Evolutionary conservation across 768 basidiomycete genomes (phyloP).

Genomic region (Daedaleopsis sinensis): DNA sequence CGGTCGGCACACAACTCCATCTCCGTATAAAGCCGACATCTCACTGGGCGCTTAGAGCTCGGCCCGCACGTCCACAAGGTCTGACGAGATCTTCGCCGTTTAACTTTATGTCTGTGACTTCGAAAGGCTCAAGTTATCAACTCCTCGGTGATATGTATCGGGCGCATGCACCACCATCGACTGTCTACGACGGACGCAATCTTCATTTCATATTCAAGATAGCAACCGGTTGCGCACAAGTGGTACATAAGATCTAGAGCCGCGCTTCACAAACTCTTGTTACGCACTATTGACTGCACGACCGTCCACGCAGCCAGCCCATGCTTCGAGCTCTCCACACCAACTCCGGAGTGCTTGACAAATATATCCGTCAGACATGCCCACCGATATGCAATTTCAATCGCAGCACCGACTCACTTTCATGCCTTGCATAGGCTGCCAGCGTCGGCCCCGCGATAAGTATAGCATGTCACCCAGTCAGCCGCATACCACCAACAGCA

Average conservation of each 20-base stretch:
- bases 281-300: neutral
- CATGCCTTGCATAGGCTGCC: slow-evolving; percentile 1
- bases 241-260: no score
- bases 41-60: no score
- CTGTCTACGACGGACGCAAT: no score
- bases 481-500: neutral
- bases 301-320: slow-evolving; percentile 2
- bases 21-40: neutral
- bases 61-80: no score
- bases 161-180: no score
- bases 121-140: no score
- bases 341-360: slow-evolving; percentile 7
- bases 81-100: no score
- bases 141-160: no score
- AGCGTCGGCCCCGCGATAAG: neutral
- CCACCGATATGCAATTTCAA: no score
- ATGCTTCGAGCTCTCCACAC: slow-evolving; percentile 6
- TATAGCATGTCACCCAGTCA: neutral
- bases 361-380: neutral
- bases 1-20: neutral
- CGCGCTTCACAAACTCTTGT: neutral
- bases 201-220: no score
- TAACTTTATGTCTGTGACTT: no score
- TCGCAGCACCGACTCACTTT: slow-evolving; percentile 1
- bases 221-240: no score